These are phyloP conservation scores for Prasinococcaceae sp. DNA, from an alignment of 139 green algal genomes.

Conservation along the genomic window DNA sequence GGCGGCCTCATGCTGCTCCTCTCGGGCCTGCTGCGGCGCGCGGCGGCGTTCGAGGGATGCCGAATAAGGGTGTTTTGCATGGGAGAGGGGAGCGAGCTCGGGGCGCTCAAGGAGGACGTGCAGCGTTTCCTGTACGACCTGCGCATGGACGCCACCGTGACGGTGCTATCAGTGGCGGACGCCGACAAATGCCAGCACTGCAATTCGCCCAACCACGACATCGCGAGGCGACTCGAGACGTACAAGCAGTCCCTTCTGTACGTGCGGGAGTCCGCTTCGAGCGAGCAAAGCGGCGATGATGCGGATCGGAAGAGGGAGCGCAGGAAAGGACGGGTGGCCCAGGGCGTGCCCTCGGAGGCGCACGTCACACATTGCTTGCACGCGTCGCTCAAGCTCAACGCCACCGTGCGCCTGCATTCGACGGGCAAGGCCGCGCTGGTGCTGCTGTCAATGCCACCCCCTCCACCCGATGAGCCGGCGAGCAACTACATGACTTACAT, in stretches of 20 bases:
- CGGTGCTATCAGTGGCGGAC: neutral
- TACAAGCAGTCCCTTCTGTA: neutral
- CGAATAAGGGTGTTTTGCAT: slow-evolving; percentile 29
- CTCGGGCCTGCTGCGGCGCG: slow-evolving; percentile 14
- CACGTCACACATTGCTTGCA: slow-evolving; percentile 16
- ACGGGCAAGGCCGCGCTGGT: slow-evolving; percentile 19
- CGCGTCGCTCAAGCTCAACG: slow-evolving; percentile 28
- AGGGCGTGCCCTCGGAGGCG: neutral
- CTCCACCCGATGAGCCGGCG: slow-evolving; percentile 17
- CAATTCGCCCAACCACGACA: too few relatives aligned
- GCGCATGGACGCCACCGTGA: slow-evolving; percentile 25
- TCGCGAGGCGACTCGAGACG: too few relatives aligned
- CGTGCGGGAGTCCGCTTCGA: neutral
- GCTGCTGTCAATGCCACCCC: slow-evolving; percentile 20
- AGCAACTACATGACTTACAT: slow-evolving; percentile 36
- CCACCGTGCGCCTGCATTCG: slow-evolving; percentile 24
- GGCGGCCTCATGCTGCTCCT: slow-evolving; percentile 27
- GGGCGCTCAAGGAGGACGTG: slow-evolving; percentile 22
- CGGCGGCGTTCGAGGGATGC: slow-evolving; percentile 19
- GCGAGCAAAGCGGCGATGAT: neutral
- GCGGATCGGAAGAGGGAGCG: slow-evolving; percentile 22
- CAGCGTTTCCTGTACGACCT: slow-evolving; percentile 31
- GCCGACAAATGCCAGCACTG: too few relatives aligned
- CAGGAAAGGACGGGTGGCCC: neutral
- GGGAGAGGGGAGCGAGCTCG: slow-evolving; percentile 18